Evolutionary conservation across 805 yeast species (phyloP), one percentile per base, ranked within the genome.

Genomic region (Debaryomyces tyrocola): DNA sequence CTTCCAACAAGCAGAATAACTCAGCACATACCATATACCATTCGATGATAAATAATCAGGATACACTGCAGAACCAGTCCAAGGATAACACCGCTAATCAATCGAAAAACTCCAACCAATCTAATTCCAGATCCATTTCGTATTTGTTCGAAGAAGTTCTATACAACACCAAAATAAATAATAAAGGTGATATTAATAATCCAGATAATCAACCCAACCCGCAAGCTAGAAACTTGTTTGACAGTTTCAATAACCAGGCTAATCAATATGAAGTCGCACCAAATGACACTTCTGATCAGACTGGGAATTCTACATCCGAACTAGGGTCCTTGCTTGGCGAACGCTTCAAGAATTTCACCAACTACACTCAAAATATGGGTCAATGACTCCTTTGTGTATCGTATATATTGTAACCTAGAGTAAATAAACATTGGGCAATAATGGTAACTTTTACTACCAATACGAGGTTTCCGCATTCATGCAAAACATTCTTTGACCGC

Each of bases 1-100:
- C 46, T 28, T 33, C 51, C 28, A 47, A 44, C 11, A 43, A 45
- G 50, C 44, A 48, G 20, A 53, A 46, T 42, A 54, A 48, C 36
- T 58, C 67, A 4, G 57, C 55, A n/a, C 59, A 69, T 5, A 67
- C 74, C 1, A 49, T 64, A 15, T 67, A 64, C 51, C 73, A 66
- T 48, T 63, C 71, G 11, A 38, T 66, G 14, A 45, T 49, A 15
- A 48, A 47, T 24, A 43, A 47, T 10, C 34, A 54, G 37, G 47
- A 41, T 10, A 42, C 45, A 12, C 24, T 11, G 18, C 24, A 27
- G 3, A 31, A 31, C 10, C 33, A 37, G 7, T 42, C 46, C 14
- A 41, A 37, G 14, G 49, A 41, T 10, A 41, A 43, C n/a, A 37
- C 41, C n/a, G 44, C 35, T 6, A 46, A 44, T 18, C 46, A 42